Percentiles rank a stretch among this genome's conserved stretches.
Evolutionary conservation across 345 rosid species (phyloP).

Genomic region (Alliaria petiolata): DNA sequence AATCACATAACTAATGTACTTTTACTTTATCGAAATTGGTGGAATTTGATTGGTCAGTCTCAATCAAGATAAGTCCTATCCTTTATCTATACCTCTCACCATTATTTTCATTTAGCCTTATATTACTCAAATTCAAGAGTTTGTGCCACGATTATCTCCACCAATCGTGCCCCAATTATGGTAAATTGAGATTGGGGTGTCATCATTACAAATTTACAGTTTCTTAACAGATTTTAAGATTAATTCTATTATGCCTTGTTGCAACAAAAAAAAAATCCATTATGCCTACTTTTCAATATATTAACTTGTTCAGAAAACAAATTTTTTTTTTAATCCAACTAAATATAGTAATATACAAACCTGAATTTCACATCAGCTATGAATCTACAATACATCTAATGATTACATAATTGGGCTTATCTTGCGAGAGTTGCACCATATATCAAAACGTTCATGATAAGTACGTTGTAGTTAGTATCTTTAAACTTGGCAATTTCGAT

Average conservation of each 20-base stretch:
- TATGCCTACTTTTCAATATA: neutral
- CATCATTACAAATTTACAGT: slow-evolving; percentile 12
- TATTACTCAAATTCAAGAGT: slow-evolving; percentile 6
- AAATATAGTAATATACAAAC: neutral
- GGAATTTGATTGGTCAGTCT: neutral
- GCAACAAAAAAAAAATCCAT: no score
- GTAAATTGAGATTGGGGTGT: neutral
- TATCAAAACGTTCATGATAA: no score
- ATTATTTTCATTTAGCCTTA: neutral
- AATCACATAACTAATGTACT: no score
- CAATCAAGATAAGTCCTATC: slow-evolving; percentile 7
- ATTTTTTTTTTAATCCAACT: neutral
- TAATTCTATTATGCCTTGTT: neutral
- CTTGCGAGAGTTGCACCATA: neutral
- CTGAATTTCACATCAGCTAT: slow-evolving; percentile 1
- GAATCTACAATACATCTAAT: neutral
- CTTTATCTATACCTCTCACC: neutral
- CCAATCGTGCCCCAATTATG: slow-evolving; percentile 23
- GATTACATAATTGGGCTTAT: neutral
- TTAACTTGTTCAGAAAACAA: neutral
- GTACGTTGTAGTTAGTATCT: no score
- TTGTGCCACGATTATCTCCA: slow-evolving; percentile 30
- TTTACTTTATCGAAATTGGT: neutral
- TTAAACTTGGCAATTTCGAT: neutral
- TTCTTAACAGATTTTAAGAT: neutral